Evolutionary conservation across 306 rosid species (phyloP), one percentile per base, ranked within the genome.

Genomic region (Leucaena leucocephala): DNA sequence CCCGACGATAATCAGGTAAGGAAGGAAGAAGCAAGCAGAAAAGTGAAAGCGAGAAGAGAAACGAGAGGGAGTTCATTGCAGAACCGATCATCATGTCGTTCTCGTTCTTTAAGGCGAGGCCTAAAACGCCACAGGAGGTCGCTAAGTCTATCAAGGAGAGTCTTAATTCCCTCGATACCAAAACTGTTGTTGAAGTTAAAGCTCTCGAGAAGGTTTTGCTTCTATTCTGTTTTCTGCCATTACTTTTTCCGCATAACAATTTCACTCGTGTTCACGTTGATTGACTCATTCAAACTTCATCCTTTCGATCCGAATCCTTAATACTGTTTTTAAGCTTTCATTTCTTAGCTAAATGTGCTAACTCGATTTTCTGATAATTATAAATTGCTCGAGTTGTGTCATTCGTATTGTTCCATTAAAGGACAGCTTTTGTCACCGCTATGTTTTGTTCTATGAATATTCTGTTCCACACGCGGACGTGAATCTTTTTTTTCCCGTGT

Each of bases 41-140:
- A 8, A 36, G 55, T n/a, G 72, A 71, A 43, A 58, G 64, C 52
- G 62, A 73, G 6, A 38, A 45, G 63, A 79, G 77, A 79, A 79
- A 48, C n/a, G 67, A 54, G 72, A 55, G 62, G 8, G 54, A 42
- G 17, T 68, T 68, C 74, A 44, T 69, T 44, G 36, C 40, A 11
- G n/a, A 42, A 52, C 71, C 75, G 82, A 65, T 27, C 78, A 76
- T 65, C 87, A 91, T 96, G 99, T 96, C 99, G 82, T 96, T 96
- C 86, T 91, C 97, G 62, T 93, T 96, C 87, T 96, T 96, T 80
- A 96, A 91, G 89, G 91, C 85, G 74, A 81, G 91, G 90, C 97
- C 98, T 52, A 96, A 90, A 86, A 89, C 96, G 82, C 97, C 97
- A 19, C 97, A 83, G 40, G 99, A 96, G 83, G 97, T 96, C 63